A percentile compares a stretch with the other conserved stretches of the same genome.
These are phyloP conservation scores for Rhizopogon roseolus DNA, from an alignment of 768 basidiomycete genomes.

Conservation along the genomic window DNA sequence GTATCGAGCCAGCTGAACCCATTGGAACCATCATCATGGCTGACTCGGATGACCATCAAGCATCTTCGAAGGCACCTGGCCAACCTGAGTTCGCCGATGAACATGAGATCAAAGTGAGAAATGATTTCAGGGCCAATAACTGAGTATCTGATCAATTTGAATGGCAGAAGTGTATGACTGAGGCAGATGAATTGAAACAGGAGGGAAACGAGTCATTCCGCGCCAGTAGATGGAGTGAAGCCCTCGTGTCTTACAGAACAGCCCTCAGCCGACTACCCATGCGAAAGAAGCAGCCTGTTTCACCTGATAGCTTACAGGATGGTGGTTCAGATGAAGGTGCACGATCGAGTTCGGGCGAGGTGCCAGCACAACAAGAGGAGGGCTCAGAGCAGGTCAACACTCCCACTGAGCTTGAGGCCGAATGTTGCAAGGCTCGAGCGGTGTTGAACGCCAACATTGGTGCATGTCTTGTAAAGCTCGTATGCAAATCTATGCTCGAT, in stretches of 20 bases:
- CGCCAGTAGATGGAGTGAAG: constrained; percentile 59
- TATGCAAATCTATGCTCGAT: constrained; percentile 28
- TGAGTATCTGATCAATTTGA: constrained; percentile 2
- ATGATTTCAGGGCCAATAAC: not conserved
- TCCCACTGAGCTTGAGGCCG: constrained; percentile 33
- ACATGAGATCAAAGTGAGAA: not conserved
- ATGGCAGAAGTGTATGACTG: constrained; percentile 37
- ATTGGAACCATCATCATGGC: not conserved
- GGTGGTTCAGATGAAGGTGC: not conserved
- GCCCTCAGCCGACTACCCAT: constrained; percentile 67
- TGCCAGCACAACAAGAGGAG: constrained; percentile 9
- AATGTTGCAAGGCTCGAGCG: constrained; percentile 58
- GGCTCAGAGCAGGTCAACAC: constrained; percentile 8
- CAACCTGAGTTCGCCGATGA: not conserved
- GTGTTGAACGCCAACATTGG: constrained; percentile 84
- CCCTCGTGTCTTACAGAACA: constrained; percentile 62
- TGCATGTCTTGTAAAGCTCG: constrained; percentile 79
- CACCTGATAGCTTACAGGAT: constrained; percentile 16
- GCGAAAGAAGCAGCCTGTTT: constrained; percentile 22
- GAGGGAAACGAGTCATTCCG: constrained; percentile 77
- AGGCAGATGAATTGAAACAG: constrained; percentile 61
- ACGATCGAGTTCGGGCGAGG: constrained; percentile 7
- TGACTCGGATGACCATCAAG: not conserved
- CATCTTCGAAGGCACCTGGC: not conserved
- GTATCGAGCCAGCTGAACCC: not conserved